Evolutionary conservation across 2,329 filamentous ascomycete genomes (phyloP), one percentile per base, ranked within the genome.

Genomic region (Stenocarpella maydis): DNA sequence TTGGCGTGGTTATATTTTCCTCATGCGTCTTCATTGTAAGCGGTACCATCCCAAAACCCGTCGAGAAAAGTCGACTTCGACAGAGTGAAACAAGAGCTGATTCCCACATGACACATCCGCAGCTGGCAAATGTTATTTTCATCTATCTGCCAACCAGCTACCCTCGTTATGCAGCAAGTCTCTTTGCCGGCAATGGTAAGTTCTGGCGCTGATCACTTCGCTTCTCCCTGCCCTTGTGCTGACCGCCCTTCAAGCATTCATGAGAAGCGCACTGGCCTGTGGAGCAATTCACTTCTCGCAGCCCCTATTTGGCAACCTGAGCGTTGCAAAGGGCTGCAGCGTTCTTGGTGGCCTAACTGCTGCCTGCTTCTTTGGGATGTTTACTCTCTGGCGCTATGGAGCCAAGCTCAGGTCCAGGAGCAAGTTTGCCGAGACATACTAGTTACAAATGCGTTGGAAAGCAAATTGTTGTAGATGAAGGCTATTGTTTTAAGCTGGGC

Each of bases 1-100:
- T 87, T 72, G 85, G 82, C 17, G 17, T n/a, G 17, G 43, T n/a
- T 19, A n/a, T 19, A 5, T 45, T 45, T 8, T n/a, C 14, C 10
- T 19, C 17, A 5, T 19, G 43, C 43, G 43, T n/a, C 14, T 45
- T 45, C 43, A 43, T 43, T 43, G 39, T 43, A 43, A 43, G 39
- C 39, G 10, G 4, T 19, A 43, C 39, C 15, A 12, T 43, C 39
- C 17, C 39, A 43, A 37, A 37, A 37, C 34, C 34, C 34, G 39
- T 43, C 39, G 15, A 43, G 9, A 43, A 43, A 43, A 43, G 34
- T 43, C 9, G 39, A 43, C 39, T 12, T 19, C 39, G 17, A 43
- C 15, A 19, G 10, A 43, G 39, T 43, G 39, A 43, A 43, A 19
- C 39, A 43, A 15, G 39, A 43, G 39, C 39, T 43, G 15, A 43